Evolutionary conservation across 2,329 filamentous ascomycete genomes (phyloP).

Genomic region (Aspergillus sp.): DNA sequence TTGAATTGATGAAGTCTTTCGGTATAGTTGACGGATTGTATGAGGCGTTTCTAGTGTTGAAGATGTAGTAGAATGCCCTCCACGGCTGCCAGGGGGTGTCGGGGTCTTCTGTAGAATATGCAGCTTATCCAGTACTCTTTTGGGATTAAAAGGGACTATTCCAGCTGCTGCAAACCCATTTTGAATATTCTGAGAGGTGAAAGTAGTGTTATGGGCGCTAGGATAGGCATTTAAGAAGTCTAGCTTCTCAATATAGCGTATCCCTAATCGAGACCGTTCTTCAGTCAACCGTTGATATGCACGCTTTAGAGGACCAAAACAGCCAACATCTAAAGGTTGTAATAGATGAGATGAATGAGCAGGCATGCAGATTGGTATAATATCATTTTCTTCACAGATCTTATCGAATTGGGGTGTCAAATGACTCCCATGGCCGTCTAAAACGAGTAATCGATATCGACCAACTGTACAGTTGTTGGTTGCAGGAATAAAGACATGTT

Average conservation of each 20-base stretch:
- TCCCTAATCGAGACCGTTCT: neutral
- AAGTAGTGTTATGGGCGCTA: neutral
- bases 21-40: constrained; percentile 5
- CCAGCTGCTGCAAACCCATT: constrained; percentile 7
- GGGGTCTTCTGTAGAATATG: constrained; percentile 5
- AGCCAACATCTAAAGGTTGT: neutral
- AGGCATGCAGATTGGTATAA: constrained; percentile 4
- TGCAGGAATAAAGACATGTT: neutral
- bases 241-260: constrained; percentile 9
- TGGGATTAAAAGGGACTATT: neutral
- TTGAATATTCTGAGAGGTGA: constrained; percentile 2
- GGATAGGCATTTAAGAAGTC: neutral
- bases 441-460: neutral
- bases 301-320: neutral
- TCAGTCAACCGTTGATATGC: neutral
- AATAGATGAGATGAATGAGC: neutral
- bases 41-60: constrained; percentile 4
- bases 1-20: constrained; percentile 3
- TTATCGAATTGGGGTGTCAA: neutral
- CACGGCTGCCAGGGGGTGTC: neutral
- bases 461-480: neutral
- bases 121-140: constrained; percentile 5
- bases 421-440: constrained; percentile 2
- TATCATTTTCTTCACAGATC: neutral
- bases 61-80: neutral